A percentile compares a stretch with the other conserved stretches of the same genome.
These are phyloP conservation scores for Mucor indicus DNA, from an alignment of 371 early-diverging fungal genomes.

Conservation along the genomic window DNA sequence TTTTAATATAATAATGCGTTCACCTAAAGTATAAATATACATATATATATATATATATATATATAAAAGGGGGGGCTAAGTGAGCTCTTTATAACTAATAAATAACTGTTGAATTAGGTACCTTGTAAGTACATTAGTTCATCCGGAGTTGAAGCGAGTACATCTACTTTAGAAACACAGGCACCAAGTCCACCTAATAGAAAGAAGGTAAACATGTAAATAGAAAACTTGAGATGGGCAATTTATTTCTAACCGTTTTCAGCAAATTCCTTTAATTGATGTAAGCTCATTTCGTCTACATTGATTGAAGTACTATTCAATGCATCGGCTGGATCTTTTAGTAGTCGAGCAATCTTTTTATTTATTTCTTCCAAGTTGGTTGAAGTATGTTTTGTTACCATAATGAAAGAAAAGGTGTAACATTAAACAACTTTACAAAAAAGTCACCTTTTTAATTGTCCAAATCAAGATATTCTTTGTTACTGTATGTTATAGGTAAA, in stretches of 20 bases:
- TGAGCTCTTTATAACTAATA: background rate
- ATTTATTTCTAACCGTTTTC: constrained; percentile 26
- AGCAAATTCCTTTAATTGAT: constrained; percentile 40
- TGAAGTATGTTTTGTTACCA: constrained; percentile 37
- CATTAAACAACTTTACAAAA: no score
- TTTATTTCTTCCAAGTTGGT: constrained; percentile 39
- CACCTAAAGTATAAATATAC: constrained; percentile 21
- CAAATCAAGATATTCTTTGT: no score
- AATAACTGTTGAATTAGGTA: constrained; percentile 4
- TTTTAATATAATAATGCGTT: constrained; percentile 43
- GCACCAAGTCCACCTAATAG: constrained; percentile 44
- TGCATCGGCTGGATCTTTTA: constrained; percentile 35
- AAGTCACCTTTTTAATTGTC: no score
- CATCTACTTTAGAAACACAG: constrained; percentile 51
- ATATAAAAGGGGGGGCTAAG: background rate
- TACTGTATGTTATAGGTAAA: no score
- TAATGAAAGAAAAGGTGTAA: no score
- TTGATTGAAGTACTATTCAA: constrained; percentile 26
- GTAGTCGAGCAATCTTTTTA: constrained; percentile 27
- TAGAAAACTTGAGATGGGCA: no score
- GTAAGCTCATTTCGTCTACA: constrained; percentile 29
- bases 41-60: no score
- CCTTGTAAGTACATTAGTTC: constrained; percentile 61
- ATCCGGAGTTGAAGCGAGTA: constrained; percentile 45
- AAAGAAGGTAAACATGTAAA: background rate